phyloP scores from a whole-genome alignment of 768 basidiomycete species.

The Boletus rufocinnamomeus region DNA sequence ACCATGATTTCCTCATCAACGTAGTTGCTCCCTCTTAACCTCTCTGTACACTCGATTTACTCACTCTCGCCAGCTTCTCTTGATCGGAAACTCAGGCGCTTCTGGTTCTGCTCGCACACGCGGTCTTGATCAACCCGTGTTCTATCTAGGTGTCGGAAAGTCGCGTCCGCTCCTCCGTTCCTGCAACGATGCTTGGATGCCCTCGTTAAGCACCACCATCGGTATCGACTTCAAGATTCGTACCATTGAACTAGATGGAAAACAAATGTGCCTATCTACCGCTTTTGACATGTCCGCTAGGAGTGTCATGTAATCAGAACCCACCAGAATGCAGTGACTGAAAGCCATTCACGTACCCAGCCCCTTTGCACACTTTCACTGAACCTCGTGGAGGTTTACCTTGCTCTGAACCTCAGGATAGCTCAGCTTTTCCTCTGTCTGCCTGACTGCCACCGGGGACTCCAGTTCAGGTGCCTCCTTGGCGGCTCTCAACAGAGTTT shows the following conservation, averaged over 20 bases:
- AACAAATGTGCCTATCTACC: no score
- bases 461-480: no score
- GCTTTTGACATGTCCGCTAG: no score
- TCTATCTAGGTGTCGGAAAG: constrained; percentile 91
- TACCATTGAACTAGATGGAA: constrained; percentile 97
- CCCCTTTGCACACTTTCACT: no score
- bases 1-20: constrained; percentile 98
- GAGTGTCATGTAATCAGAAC: no score
- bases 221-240: constrained; percentile 99
- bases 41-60: background rate
- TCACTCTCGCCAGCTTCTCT: constrained; percentile 62
- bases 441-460: no score
- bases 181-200: constrained; percentile 99
- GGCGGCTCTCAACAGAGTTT: no score
- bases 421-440: no score
- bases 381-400: no score
- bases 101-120: background rate
- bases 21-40: constrained; percentile 38
- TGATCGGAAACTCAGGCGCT: constrained; percentile 93
- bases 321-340: no score
- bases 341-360: no score
- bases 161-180: constrained; percentile 94
- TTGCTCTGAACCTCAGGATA: no score
- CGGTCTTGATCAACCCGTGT: constrained; percentile 16
- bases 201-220: constrained; percentile 98